These are phyloP conservation scores for Carpinus viminea DNA, from an alignment of 306 rosid genomes.

Conservation along the genomic window DNA sequence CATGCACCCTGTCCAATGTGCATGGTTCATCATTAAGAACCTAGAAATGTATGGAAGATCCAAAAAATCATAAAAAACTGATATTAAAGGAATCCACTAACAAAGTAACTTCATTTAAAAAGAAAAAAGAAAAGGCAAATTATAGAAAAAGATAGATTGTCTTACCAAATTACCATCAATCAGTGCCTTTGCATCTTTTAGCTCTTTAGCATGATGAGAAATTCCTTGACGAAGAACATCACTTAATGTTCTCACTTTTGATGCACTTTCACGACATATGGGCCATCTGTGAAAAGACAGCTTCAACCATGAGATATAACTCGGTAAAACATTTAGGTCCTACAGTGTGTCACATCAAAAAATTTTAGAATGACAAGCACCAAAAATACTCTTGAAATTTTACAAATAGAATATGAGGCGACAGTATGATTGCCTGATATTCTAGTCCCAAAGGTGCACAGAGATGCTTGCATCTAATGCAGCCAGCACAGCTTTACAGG, in stretches of 20 bases:
- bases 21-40: constrained; percentile 57
- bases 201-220: constrained; percentile 67
- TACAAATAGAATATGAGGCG: not conserved
- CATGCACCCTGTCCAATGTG: constrained; percentile 58
- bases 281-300: constrained; percentile 63
- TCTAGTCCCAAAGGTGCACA: not conserved
- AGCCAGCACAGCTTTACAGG: not conserved
- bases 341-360: not conserved
- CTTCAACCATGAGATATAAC: not conserved
- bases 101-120: constrained; percentile 5
- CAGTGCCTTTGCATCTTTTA: constrained; percentile 60
- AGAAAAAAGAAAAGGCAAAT: not conserved
- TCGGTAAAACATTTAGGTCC: not conserved
- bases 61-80: constrained; percentile 17
- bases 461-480: not conserved
- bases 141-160: not conserved
- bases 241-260: constrained; percentile 57
- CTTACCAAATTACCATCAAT: constrained; percentile 85
- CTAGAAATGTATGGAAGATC: constrained; percentile 38
- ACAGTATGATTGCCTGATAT: not conserved
- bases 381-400: not conserved
- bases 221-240: constrained; percentile 66
- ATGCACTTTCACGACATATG: constrained; percentile 47
- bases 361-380: not conserved
- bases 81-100: constrained; percentile 14